phyloP scores from a whole-genome alignment of 306 rosid species.

The Medicago lupulina region DNA sequence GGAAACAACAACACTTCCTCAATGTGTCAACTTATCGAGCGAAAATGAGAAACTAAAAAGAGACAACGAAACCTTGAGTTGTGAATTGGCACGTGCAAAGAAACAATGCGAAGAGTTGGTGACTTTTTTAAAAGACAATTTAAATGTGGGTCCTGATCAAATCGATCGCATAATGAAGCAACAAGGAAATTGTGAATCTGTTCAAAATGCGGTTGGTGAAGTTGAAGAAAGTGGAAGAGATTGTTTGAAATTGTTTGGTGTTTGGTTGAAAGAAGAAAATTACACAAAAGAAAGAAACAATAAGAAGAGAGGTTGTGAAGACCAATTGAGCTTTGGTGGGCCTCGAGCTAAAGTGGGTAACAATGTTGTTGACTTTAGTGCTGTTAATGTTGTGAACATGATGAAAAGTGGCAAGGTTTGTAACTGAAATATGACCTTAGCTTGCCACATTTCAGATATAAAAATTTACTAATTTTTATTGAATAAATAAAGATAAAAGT shows the following conservation, averaged over 20 bases:
- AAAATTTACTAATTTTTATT: background rate
- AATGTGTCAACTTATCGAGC: constrained; percentile 54
- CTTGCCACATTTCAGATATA: background rate
- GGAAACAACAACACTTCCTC: constrained; percentile 50
- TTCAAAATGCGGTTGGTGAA: constrained; percentile 29
- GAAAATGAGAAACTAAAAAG: constrained; percentile 82
- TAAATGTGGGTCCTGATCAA: constrained; percentile 79
- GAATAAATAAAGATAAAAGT: background rate
- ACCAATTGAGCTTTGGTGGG: constrained; percentile 55
- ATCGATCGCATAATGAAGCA: constrained; percentile 60
- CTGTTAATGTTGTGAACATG: constrained; percentile 27
- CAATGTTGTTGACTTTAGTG: constrained; percentile 51
- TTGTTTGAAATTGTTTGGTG: constrained; percentile 88
- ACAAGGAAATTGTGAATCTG: constrained; percentile 46
- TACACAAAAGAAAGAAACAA: constrained; percentile 29
- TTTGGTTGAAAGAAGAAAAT: constrained; percentile 67
- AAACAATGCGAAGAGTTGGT: constrained; percentile 80
- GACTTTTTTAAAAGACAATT: constrained; percentile 51
- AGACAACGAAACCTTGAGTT: constrained; percentile 68
- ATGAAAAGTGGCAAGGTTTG: constrained; percentile 62
- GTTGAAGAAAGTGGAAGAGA: constrained; percentile 40
- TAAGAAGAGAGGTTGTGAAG: constrained; percentile 53
- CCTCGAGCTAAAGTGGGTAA: constrained; percentile 56
- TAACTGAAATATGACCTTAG: constrained; percentile 46
- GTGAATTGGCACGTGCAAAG: constrained; percentile 74